A percentile compares a stretch with the other conserved stretches of the same genome.
These are phyloP conservation scores for Annulohypoxylon moriforme DNA, from an alignment of 495 filamentous ascomycete genomes.

Conservation along the genomic window DNA sequence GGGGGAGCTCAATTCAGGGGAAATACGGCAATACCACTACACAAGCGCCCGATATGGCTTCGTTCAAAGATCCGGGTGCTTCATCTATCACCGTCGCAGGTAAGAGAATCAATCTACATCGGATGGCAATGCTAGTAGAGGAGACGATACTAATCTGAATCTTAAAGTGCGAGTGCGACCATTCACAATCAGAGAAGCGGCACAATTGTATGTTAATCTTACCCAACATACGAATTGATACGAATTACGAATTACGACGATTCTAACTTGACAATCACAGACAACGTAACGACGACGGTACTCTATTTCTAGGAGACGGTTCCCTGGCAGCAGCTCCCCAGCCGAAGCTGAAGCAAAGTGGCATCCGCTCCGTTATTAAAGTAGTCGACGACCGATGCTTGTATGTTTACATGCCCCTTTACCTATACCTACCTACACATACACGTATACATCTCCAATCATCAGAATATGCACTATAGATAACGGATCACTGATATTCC, in stretches of 20 bases:
- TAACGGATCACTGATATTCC: slow-evolving; percentile 15
- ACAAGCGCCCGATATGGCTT: slow-evolving; percentile 42
- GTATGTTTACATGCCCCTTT: slow-evolving; percentile 66
- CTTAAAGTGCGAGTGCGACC: slow-evolving; percentile 86
- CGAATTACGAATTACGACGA: neutral
- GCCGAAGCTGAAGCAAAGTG: slow-evolving; percentile 87
- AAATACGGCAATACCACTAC: neutral
- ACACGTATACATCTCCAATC: neutral
- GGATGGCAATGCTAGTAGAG: neutral
- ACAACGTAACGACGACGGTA: slow-evolving; percentile 84
- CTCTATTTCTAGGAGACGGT: slow-evolving; percentile 93
- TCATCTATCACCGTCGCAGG: slow-evolving; percentile 54
- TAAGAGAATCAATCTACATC: slow-evolving; percentile 62
- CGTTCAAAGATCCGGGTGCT: slow-evolving; percentile 52
- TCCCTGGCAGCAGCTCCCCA: slow-evolving; percentile 85
- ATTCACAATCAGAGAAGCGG: slow-evolving; percentile 84
- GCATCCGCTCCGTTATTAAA: slow-evolving; percentile 91
- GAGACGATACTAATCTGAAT: slow-evolving; percentile 34
- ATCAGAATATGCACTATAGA: neutral
- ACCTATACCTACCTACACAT: too few relatives aligned
- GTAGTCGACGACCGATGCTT: slow-evolving; percentile 96
- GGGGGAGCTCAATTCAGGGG: slow-evolving; percentile 20
- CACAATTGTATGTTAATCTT: slow-evolving; percentile 67
- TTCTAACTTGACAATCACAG: slow-evolving; percentile 52
- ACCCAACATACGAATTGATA: neutral